Percentiles rank a stretch among this genome's conserved stretches.
phyloP scores from a whole-genome alignment of 306 rosid species.

The Vigna reflexopilosa region DNA sequence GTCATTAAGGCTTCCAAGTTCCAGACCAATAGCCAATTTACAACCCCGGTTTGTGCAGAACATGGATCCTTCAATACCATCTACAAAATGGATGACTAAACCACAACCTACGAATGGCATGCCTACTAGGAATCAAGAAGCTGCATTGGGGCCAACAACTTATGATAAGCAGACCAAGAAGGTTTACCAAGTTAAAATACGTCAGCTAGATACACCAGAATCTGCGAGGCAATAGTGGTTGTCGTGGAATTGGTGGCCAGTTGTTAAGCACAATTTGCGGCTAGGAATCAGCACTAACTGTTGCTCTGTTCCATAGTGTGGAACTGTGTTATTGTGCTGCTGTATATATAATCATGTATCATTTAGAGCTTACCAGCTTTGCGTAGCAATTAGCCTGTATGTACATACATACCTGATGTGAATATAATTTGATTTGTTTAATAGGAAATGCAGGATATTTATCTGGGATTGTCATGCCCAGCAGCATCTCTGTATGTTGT shows the following conservation, averaged over 20 bases:
- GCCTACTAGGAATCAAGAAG: conserved; percentile 59
- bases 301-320: conserved; percentile 27
- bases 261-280: conserved; percentile 9
- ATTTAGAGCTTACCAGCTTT: not conserved
- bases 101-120: conserved; percentile 51
- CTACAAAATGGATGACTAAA: conserved; percentile 72
- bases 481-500: conserved; percentile 23
- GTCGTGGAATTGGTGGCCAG: conserved; percentile 20
- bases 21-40: conserved; percentile 49
- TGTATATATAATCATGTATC: conserved; percentile 21
- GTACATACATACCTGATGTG: conserved; percentile 23
- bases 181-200: conserved; percentile 68
- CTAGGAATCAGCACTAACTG: conserved; percentile 14
- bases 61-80: conserved; percentile 60
- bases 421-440: conserved; percentile 25
- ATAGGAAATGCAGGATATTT: not conserved
- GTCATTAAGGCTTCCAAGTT: conserved; percentile 44
- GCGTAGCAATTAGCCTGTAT: conserved; percentile 11
- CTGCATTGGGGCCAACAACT: conserved; percentile 44
- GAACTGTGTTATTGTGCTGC: conserved; percentile 16
- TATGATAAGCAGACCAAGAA: conserved; percentile 61
- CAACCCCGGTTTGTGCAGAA: conserved; percentile 50
- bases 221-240: conserved; percentile 47
- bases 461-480: not conserved
- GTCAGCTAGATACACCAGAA: conserved; percentile 49